Evolutionary conservation across 768 basidiomycete species (phyloP), one percentile per base, ranked within the genome.

Genomic region (Goffeauzyma gilvescens): DNA sequence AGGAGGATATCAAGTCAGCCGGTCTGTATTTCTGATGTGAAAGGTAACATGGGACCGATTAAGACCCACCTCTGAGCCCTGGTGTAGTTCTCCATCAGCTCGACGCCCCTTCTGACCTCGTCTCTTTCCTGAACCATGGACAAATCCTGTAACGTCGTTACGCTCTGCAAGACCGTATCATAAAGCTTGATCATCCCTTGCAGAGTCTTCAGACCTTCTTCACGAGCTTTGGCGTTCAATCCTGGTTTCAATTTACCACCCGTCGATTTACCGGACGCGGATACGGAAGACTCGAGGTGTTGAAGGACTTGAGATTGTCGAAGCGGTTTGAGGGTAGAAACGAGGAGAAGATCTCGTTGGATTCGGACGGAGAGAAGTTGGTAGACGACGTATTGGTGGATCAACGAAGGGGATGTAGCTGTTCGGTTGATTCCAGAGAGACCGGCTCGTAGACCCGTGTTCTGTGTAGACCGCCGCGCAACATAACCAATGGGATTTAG

Each of bases 51-150:
- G n/a, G 14, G 35, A 28, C 7, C 42, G 6, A 9, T 32, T 13
- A 14, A 30, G 24, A 12, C 65, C 52, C 51, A 81, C 81, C 79
- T 74, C 42, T 74, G 72, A 0, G 78, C 81, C 53, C 79, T 78
- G 2, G 78, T 78, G 53, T 74, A 81, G 0, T 76, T 72, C 30
- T 79, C 63, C 21, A 84, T 68, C 2, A 75, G 78, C 32, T 93
- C 85, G 2, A 86, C 73, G 13, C 75, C 79, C 4, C 78, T 69
- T 0, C 78, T 73, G 4, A 93, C 70, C 50, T 86, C 82, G 0
- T 83, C 78, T 53, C 76, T 82, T 60, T 86, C 83, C 54, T 90
- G 84, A 12, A 90, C 81, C 28, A 86, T 73, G 40, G 75, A 81
- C 44, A 93, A 67, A 5, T 73, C 73, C 21, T 81, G 70, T 75